phyloP scores from a whole-genome alignment of 768 basidiomycete species.

The Boletus pseudopeckii region DNA sequence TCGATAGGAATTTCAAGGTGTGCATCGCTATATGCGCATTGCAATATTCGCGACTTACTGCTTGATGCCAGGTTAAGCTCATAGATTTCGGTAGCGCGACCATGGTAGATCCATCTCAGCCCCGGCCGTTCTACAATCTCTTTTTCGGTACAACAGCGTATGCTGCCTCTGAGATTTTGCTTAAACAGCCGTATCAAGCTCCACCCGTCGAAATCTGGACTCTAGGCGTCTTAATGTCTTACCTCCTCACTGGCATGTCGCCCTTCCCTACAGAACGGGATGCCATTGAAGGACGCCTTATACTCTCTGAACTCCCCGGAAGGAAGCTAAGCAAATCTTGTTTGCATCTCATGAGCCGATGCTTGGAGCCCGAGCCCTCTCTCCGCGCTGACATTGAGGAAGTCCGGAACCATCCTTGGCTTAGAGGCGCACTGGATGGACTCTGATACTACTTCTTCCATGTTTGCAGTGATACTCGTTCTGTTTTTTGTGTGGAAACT shows the following conservation, averaged over 20 bases:
- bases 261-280: constrained; percentile 89
- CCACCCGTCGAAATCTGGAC: constrained; percentile 97
- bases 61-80: constrained; percentile 68
- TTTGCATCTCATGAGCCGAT: constrained; percentile 64
- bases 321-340: constrained; percentile 44
- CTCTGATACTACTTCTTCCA: constrained; percentile 7
- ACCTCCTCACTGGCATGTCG: constrained; percentile 87
- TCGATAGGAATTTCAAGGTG: constrained; percentile 71
- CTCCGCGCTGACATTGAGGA: constrained; percentile 78
- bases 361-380: constrained; percentile 81
- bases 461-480: constrained; percentile 9
- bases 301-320: constrained; percentile 42
- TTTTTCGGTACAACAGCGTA: constrained; percentile 97
- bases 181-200: constrained; percentile 84
- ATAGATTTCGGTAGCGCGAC: constrained; percentile 95
- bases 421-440: constrained; percentile 34
- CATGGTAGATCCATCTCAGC: constrained; percentile 57
- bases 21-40: not conserved
- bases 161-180: constrained; percentile 91
- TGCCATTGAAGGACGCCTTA: constrained; percentile 63
- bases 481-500: constrained; percentile 1
- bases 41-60: constrained; percentile 9
- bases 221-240: constrained; percentile 91
- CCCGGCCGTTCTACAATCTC: constrained; percentile 65
- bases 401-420: constrained; percentile 84